Evolutionary conservation across 2,329 filamentous ascomycete genomes (phyloP).

Genomic region (Phyllosticta citribraziliensis): DNA sequence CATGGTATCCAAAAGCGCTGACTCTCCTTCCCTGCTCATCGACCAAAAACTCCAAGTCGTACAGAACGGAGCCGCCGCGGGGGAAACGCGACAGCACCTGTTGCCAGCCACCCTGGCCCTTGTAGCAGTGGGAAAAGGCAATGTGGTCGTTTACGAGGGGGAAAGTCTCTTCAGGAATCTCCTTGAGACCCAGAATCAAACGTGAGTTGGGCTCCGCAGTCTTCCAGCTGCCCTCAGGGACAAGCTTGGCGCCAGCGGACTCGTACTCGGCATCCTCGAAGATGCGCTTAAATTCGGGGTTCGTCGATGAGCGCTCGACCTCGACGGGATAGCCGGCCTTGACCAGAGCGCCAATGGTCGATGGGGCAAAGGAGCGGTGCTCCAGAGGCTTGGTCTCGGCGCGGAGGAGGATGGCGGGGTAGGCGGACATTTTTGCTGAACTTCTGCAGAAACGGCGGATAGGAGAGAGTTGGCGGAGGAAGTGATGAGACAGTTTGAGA

Average conservation of each 20-base stretch:
- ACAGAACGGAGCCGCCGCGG: conserved; percentile 63
- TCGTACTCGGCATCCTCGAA: conserved; percentile 33
- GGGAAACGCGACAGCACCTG: conserved; percentile 70
- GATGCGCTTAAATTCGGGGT: conserved; percentile 30
- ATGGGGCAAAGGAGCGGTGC: conserved; percentile 32
- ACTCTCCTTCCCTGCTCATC: conserved; percentile 63
- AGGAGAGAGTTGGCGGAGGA: not conserved
- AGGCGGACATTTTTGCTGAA: conserved; percentile 14
- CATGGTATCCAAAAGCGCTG: conserved; percentile 54
- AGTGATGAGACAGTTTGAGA: not conserved
- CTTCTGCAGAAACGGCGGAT: not conserved
- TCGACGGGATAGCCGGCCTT: conserved; percentile 31
- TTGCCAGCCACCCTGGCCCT: conserved; percentile 51
- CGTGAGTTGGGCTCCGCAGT: conserved; percentile 24
- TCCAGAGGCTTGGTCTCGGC: conserved; percentile 32
- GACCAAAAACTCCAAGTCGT: conserved; percentile 79
- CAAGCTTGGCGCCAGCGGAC: conserved; percentile 28
- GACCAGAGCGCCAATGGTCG: conserved; percentile 31
- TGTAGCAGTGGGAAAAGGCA: conserved; percentile 35
- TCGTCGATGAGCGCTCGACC: conserved; percentile 30
- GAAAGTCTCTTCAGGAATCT: conserved; percentile 29
- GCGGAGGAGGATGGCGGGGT: conserved; percentile 32
- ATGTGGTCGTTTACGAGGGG: conserved; percentile 31
- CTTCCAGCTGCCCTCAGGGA: conserved; percentile 29
- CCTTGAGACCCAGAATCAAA: conserved; percentile 34